A percentile compares a stretch with the other conserved stretches of the same genome.
phyloP scores from a whole-genome alignment of 352 stramenopile genomes.

The Phytophthora pini region DNA sequence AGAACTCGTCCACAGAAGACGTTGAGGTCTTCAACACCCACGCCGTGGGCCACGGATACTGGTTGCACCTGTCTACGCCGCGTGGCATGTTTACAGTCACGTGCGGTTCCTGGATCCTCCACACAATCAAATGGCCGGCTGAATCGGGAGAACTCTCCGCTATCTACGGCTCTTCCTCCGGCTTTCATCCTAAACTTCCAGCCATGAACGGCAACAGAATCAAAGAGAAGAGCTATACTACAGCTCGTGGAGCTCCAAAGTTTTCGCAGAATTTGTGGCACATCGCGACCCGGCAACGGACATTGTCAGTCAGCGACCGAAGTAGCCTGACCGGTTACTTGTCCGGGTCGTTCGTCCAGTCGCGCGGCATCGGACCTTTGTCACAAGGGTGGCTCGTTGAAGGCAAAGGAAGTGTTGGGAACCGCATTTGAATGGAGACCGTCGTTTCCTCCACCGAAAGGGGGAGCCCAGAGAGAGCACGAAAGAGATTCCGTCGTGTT shows the following conservation, averaged over 20 bases:
- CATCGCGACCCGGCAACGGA: slow-evolving; percentile 13
- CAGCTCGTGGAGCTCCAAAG: not conserved
- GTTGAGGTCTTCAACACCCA: slow-evolving; percentile 4
- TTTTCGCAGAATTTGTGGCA: slow-evolving; percentile 22
- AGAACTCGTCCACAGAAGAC: not conserved
- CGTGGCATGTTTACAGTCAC: slow-evolving; percentile 11
- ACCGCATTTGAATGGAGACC: slow-evolving; percentile 11
- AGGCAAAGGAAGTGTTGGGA: slow-evolving; percentile 7
- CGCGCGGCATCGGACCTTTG: slow-evolving; percentile 12
- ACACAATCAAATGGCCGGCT: slow-evolving; percentile 8
- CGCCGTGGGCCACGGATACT: not conserved
- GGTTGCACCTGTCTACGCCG: not conserved
- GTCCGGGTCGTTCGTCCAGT: slow-evolving; percentile 24
- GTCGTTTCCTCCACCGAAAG: slow-evolving; percentile 17
- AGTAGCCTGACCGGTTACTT: not conserved
- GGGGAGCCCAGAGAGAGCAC: not conserved
- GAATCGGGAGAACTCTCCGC: slow-evolving; percentile 9
- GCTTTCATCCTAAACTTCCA: not conserved
- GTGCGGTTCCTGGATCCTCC: not conserved
- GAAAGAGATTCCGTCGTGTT: slow-evolving; percentile 9
- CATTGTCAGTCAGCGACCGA: not conserved
- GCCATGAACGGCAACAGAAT: too few relatives aligned
- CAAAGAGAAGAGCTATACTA: not conserved
- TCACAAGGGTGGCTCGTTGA: slow-evolving; percentile 1
- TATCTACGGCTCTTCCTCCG: slow-evolving; percentile 7